Base-by-base conservation (phyloP, 768 basidiomycete species). In the Kwoniella bestiolae region DNA sequence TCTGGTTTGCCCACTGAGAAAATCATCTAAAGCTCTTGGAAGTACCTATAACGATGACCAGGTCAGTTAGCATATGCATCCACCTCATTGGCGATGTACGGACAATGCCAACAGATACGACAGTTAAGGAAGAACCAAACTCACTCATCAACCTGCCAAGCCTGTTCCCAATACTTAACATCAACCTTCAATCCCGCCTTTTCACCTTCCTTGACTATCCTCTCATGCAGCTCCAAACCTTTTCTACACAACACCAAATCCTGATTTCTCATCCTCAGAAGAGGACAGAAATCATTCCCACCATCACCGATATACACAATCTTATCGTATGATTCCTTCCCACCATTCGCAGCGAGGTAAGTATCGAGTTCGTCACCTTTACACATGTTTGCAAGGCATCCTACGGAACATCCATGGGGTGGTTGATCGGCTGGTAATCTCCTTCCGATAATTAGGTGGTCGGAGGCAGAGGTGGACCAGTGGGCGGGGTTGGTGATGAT, bases 311-410 rank as follows among this genome's bases (percentile, higher is more conserved):
- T 85, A 79, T 96, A 99, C 47, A 91, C 84, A 70, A 96, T 84
- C 38, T 90, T 87, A 66, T 94, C 90, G 74, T 85, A 97, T 1
- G 83, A 77, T 9, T 79, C 79, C 62, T 79, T 76, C 16, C 85
- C 83, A 9, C 84, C 83, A 65, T 89, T 84, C 47, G 87, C 83
- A 1, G 83, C 82, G 53, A 95, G 84, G 82, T 90, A 97, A 1
- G 87, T 87, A 9, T 89, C 86, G n/a, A 99, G 85, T 78, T 99
- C 96, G 67, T 91, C 89, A n/a, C 95, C 94, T 84, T 99, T 99
- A 85, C 96, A 99, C 94, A 99, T 96, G 84, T 99, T 98, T 14
- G 89, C 86, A 62, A 89, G 88, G 83, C 96, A 99, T 5, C 95
- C 95, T 56, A 95, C 85, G 47, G 83, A 83, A 82, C 96, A 99